Evolutionary conservation across 2,329 filamentous ascomycete genomes (phyloP).

Genomic region (Sphaerulina vaccinii): DNA sequence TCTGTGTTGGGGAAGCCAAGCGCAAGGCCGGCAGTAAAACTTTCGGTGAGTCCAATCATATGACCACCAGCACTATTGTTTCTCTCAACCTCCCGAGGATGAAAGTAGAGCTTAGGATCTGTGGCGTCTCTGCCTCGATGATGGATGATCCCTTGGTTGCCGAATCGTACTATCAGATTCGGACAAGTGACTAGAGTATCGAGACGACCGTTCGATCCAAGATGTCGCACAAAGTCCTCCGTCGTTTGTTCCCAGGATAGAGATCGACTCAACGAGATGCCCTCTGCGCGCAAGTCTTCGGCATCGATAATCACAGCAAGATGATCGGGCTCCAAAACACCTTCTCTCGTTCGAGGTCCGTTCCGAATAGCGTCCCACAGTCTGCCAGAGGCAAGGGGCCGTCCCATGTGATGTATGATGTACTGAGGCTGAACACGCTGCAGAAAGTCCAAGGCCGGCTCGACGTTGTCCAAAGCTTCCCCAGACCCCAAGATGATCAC

Average conservation of each 20-base stretch:
- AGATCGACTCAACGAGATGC: slow-evolving; percentile 35
- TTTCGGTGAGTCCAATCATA: slow-evolving; percentile 32
- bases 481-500: slow-evolving; percentile 37
- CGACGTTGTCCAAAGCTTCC: slow-evolving; percentile 33
- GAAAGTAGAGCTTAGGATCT: slow-evolving; percentile 36
- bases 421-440: slow-evolving; percentile 33
- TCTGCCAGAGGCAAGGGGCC: slow-evolving; percentile 34
- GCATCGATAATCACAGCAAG: slow-evolving; percentile 38
- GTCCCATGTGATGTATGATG: slow-evolving; percentile 38
- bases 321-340: slow-evolving; percentile 35
- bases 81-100: slow-evolving; percentile 31
- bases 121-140: slow-evolving; percentile 38
- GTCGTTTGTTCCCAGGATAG: slow-evolving; percentile 37
- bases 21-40: slow-evolving; percentile 38
- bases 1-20: slow-evolving; percentile 35
- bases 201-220: slow-evolving; percentile 36
- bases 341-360: slow-evolving; percentile 34
- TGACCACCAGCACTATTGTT: slow-evolving; percentile 15
- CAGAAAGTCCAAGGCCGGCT: slow-evolving; percentile 37
- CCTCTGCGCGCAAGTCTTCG: slow-evolving; percentile 37
- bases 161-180: slow-evolving; percentile 38
- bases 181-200: slow-evolving; percentile 39
- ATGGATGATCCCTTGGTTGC: slow-evolving; percentile 36
- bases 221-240: slow-evolving; percentile 38
- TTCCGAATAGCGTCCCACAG: slow-evolving; percentile 38